phyloP scores from a whole-genome alignment of 306 rosid species.

The Aeschynomene evenia region DNA sequence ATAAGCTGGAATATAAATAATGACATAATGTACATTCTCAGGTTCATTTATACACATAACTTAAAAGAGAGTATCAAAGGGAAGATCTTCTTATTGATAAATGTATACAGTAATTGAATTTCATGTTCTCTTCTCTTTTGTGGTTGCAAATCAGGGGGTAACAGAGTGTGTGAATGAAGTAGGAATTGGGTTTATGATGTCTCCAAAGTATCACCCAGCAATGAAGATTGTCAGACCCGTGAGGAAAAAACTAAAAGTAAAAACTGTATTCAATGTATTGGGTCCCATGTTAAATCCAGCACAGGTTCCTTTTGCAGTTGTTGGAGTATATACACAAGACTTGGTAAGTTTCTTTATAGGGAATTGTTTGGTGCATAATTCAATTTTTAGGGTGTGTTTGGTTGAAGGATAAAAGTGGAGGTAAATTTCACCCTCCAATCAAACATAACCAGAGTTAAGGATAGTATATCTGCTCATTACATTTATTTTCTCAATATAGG shows the following conservation, averaged over 20 bases:
- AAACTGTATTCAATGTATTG: conserved; percentile 81
- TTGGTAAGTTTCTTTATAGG: conserved; percentile 47
- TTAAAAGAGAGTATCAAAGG: neutral
- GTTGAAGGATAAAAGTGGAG: too few relatives aligned
- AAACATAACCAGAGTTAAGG: too few relatives aligned
- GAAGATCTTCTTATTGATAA: neutral
- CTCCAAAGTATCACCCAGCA: conserved; percentile 85
- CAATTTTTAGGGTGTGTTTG: too few relatives aligned
- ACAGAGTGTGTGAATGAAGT: conserved; percentile 63
- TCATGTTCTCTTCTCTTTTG: neutral
- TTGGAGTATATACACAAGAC: conserved; percentile 78
- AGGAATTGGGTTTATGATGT: conserved; percentile 95
- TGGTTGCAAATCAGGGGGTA: conserved; percentile 55
- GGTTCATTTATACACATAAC: neutral
- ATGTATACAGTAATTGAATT: neutral
- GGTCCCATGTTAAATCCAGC: conserved; percentile 98
- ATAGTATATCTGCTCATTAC: neutral
- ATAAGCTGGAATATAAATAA: neutral
- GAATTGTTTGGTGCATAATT: neutral
- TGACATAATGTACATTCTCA: neutral
- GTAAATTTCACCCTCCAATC: too few relatives aligned
- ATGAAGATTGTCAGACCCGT: conserved; percentile 80
- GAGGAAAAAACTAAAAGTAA: conserved; percentile 76
- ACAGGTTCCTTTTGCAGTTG: conserved; percentile 79
- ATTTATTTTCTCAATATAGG: too few relatives aligned